Conservation (phyloP, 352 stramenopile species). For the Hyaloperonospora brassicae region DNA sequence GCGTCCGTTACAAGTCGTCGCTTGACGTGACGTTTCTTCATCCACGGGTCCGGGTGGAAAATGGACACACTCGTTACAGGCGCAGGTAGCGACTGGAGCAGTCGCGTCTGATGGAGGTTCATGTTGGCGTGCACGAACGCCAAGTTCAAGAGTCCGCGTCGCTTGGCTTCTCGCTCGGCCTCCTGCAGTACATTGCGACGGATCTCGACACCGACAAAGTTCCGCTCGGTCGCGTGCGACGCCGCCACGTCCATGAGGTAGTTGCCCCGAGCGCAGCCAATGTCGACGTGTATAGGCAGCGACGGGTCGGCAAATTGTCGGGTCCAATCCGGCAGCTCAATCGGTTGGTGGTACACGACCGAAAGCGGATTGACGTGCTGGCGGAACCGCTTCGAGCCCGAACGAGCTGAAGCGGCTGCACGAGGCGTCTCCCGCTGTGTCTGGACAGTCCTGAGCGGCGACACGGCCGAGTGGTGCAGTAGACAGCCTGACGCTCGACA, state of each 20-base stretch:
- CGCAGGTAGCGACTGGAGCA: conserved; percentile 54
- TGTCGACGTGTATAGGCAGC: conserved; percentile 76
- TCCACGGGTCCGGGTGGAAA: conserved; percentile 84
- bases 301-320: conserved; percentile 35
- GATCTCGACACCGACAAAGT: conserved; percentile 84
- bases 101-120: conserved; percentile 60
- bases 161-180: conserved; percentile 36
- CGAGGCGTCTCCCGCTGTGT: not conserved
- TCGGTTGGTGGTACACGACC: conserved; percentile 49
- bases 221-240: conserved; percentile 26
- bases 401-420: conserved; percentile 7
- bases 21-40: conserved; percentile 85
- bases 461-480: conserved; percentile 7
- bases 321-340: conserved; percentile 57
- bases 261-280: conserved; percentile 69
- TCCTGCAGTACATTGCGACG: conserved; percentile 66
- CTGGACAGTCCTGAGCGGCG: conserved; percentile 3
- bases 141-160: conserved; percentile 49
- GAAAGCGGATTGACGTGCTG: conserved; percentile 83
- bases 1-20: conserved; percentile 59
- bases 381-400: conserved; percentile 49
- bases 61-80: conserved; percentile 71
- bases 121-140: conserved; percentile 80
- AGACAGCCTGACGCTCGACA: not conserved
- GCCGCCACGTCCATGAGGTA: conserved; percentile 67